Base-by-base conservation (phyloP, 148 eudicot genomes). In the Mesembryanthemum crystallinum region DNA sequence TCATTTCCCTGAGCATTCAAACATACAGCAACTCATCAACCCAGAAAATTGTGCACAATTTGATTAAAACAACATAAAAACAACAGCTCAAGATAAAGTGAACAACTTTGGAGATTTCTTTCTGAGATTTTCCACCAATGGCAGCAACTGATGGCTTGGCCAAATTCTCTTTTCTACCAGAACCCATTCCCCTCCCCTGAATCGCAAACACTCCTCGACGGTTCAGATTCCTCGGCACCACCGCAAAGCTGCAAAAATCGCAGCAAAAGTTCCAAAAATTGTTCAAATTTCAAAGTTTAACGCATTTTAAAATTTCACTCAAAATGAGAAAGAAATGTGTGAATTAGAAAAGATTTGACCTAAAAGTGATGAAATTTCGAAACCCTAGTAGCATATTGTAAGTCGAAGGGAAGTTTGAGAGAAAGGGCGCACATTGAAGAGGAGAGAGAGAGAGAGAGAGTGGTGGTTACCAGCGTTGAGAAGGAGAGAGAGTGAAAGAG, bases 321-420 rank as follows among this genome's bases (percentile, higher is more conserved):
- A 59, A 30, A 42, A 21, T 33, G 15, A 59, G n/a, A 13, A 4
- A 71, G 39, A n/a, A 15, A 11, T 28, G 25, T 24, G 24, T n/a
- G 65, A 62, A 28, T 18, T 3, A 57, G 24, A 6, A 55, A 66
- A 23, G 4, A 23, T 33, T 52, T 12, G 51, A 54, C 72, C 80
- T 81, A 29, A 71, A 74, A 67, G 60, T 71, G 58, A 74, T 14
- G 51, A 70, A 73, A 75, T 37, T 77, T 39, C 57, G 86, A 80
- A 86, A 85, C 88, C 89, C 86, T 88, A 86, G 27, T 52, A 14
- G 76, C 82, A 82, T 75, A 21, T 28, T 72, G 72, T 47, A 29
- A 27, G 33, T 25, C 73, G 69, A 64, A 6, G 47, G 14, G 8
- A 67, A 47, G 62, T 45, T 45, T 49, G 66, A 47, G 20, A n/a